These are phyloP conservation scores for Monilinia fructicola DNA, from an alignment of 2,329 filamentous ascomycete genomes.

Conservation along the genomic window DNA sequence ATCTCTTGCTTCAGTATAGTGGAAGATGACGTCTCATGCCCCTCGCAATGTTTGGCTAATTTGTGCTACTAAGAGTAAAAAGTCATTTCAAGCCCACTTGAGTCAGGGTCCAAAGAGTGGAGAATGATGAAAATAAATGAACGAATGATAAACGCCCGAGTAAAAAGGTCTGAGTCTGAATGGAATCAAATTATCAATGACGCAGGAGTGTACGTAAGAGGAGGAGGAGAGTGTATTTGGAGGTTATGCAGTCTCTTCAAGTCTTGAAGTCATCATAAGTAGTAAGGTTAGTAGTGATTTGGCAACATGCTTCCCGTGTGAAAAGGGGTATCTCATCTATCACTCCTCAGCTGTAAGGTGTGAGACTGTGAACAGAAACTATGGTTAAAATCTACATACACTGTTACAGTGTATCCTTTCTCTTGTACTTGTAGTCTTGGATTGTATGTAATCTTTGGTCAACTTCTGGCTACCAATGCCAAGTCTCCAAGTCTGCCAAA, in stretches of 20 bases:
- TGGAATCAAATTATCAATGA: background rate
- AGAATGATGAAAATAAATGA: background rate
- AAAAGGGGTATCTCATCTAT: no score
- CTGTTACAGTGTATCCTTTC: no score
- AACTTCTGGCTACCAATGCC: no score
- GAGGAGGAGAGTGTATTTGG: background rate
- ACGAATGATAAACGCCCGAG: background rate
- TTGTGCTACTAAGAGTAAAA: background rate
- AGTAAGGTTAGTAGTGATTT: no score
- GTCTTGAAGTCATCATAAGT: no score
- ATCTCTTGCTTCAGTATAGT: background rate
- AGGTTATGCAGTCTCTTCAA: background rate
- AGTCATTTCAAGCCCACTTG: background rate
- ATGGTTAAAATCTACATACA: no score
- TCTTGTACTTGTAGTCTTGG: no score
- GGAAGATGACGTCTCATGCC: conserved; percentile 12
- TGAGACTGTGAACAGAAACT: no score
- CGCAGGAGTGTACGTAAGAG: conserved; percentile 12
- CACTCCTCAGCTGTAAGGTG: no score
- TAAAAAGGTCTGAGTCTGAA: background rate
- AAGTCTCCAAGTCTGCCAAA: no score
- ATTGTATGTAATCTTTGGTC: no score
- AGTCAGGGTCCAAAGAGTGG: conserved; percentile 6
- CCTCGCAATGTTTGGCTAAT: background rate
- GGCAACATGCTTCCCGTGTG: no score